Conservation (phyloP, 331 rosid genomes). For the Malus hybrid region DNA sequence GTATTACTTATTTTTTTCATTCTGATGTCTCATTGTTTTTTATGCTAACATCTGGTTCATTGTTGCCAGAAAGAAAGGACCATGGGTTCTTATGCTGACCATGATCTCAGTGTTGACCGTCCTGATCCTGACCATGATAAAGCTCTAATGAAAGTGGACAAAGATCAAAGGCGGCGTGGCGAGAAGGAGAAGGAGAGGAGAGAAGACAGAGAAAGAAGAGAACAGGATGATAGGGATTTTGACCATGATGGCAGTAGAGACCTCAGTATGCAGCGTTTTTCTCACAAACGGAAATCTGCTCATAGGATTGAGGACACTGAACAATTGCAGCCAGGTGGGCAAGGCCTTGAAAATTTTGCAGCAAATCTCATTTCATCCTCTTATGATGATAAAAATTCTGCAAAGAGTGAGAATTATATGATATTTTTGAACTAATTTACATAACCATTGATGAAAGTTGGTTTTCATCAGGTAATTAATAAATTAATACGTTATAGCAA, state of each 20-base stretch:
- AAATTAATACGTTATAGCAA: neutral
- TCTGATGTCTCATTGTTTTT: conserved; percentile 21
- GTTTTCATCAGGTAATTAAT: neutral
- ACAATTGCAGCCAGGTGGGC: conserved; percentile 52
- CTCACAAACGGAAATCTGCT: conserved; percentile 53
- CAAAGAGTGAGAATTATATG: conserved; percentile 58
- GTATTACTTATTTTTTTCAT: neutral
- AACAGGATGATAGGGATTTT: conserved; percentile 66
- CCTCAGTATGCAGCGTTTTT: conserved; percentile 43
- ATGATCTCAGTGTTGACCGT: conserved; percentile 79
- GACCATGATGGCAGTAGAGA: conserved; percentile 68
- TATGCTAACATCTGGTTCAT: conserved; percentile 27
- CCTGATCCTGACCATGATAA: conserved; percentile 77
- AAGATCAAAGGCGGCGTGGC: conserved; percentile 62
- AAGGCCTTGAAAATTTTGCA: conserved; percentile 64
- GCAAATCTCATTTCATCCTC: conserved; percentile 54
- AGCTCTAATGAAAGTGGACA: conserved; percentile 50
- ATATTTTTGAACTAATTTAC: conserved; percentile 13
- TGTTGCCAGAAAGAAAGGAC: conserved; percentile 65
- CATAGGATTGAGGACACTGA: conserved; percentile 69
- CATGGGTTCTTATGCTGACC: conserved; percentile 53
- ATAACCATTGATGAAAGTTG: neutral
- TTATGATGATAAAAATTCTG: conserved; percentile 53
- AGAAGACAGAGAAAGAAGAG: conserved; percentile 80
- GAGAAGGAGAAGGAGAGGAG: conserved; percentile 79